Evolutionary conservation across 73 alveolate species (phyloP), one percentile per base, ranked within the genome.

Genomic region (Symbiodinium natans): DNA sequence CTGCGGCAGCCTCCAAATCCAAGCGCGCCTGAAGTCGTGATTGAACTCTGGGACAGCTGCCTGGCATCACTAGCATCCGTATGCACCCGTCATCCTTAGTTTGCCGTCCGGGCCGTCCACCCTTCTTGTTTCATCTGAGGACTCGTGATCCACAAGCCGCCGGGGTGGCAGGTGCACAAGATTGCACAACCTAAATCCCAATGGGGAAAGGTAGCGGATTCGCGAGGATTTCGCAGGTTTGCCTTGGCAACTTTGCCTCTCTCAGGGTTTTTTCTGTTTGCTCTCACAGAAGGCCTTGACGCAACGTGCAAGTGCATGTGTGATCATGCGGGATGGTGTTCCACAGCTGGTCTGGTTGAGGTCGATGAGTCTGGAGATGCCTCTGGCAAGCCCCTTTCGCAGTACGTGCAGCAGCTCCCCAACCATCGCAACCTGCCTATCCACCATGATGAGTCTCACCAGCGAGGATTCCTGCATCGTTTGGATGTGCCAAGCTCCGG

Each of bases 331-430:
- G 13, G 63, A 48, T 48, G 68, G 29, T 52, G 68, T n/a, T n/a
- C 68, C 27, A 27, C 5, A 52, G 68, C 68, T 10, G 21, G 13
- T 52, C 68, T 2, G 7, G 36, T n/a, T 29, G 38, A 86, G 93
- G 93, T 86, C 56, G 93, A 86, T 23, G 93, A 86, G 82, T 86
- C 82, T 31, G 93, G 93, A 59, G 93, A 86, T 5, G 93, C 93
- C 21, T 48, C 82, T 2, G 93, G 82, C 6, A 27, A 48, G 56
- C 93, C 93, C 38, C 82, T 86, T 41, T 86, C 93, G 41, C 34
- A 23, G 36, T 86, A 48, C 40, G 71, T 48, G 29, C 48, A 31
- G 84, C 9, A 7, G 84, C 41, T 73, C 41, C 31, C 17, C 36
- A n/a, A 77, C 52, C 52, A 36, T 77, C 68, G 34, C 27, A 38